phyloP scores from a whole-genome alignment of 2,329 filamentous ascomycete genomes.

The Claviceps sp. region DNA sequence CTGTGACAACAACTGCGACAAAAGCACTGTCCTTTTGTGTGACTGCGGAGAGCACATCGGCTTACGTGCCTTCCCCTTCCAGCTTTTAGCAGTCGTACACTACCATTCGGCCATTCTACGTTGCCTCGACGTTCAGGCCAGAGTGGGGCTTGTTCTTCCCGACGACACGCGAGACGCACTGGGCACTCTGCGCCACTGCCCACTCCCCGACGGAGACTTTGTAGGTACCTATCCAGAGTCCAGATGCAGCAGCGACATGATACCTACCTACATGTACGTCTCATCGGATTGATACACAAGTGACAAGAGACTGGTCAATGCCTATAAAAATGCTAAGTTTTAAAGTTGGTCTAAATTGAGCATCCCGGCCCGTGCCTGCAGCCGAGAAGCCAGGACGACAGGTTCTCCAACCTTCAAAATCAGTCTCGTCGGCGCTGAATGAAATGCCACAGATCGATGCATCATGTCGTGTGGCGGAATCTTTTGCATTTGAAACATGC shows the following conservation, averaged over 20 bases:
- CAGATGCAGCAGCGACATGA: too few species aligned
- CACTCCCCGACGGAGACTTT: background rate
- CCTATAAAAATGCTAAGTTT: background rate
- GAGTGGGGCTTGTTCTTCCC: background rate
- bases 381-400: background rate
- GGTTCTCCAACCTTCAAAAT: background rate
- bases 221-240: background rate
- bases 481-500: too few species aligned
- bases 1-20: background rate
- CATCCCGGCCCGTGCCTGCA: background rate
- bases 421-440: background rate
- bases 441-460: too few species aligned
- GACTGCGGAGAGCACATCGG: background rate
- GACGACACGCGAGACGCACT: background rate
- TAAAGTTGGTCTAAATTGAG: background rate
- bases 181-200: background rate
- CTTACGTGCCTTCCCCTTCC: background rate
- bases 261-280: too few species aligned
- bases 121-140: background rate
- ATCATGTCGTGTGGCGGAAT: too few species aligned
- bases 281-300: too few species aligned
- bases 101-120: background rate
- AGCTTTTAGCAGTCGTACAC: too few species aligned
- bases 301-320: too few species aligned
- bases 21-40: background rate